Base-by-base conservation (phyloP, 2,329 filamentous ascomycete species). In the Aspergillus texensis region DNA sequence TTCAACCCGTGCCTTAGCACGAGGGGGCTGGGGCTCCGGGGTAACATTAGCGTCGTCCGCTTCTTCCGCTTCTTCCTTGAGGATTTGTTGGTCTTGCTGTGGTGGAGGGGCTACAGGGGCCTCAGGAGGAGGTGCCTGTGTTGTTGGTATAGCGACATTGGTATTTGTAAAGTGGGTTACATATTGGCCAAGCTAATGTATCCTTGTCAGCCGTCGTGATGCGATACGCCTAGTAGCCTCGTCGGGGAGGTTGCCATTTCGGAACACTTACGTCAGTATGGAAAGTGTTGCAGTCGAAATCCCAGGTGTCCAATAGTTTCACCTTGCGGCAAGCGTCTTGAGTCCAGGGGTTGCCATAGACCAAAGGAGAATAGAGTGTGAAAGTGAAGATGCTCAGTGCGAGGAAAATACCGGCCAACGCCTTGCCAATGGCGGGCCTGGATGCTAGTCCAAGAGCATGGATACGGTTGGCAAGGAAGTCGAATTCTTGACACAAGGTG, bases 221-320 rank as follows among this genome's bases (percentile, higher is more conserved):
- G 55, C 57, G 62, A 64, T 57, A 59, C 26, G 50, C 62, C 70
- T 64, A 72, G 65, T 64, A 65, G 57, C 74, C 71, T 68, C 75
- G 71, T 48, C 66, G 71, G 24, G 72, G 70, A 68, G 73, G 68
- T 52, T 65, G 65, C 72, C 71, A 77, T 65, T 69, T 62, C 64
- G 73, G 73, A 70, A 72, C 68, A 90, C 92, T 91, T 89, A 97
- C 94, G 75, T 88, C 89, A 68, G 89, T 89, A 71, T 90, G 84
- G 83, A 99, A 99, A 64, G 87, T 94, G 79, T 96, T 97, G 86
- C 95, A 99, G 79, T 99, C 95, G 86, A 94, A 99, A 77, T 99
- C 95, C 95, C 95, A 99, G 1, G 88, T 90, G 63, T 86, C 83
- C 75, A 98, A 89, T 14, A 99, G 83, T 84, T 98, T 98, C 65